Conservation (phyloP, 768 basidiomycete genomes). For the Gloeostereum incarnatum region DNA sequence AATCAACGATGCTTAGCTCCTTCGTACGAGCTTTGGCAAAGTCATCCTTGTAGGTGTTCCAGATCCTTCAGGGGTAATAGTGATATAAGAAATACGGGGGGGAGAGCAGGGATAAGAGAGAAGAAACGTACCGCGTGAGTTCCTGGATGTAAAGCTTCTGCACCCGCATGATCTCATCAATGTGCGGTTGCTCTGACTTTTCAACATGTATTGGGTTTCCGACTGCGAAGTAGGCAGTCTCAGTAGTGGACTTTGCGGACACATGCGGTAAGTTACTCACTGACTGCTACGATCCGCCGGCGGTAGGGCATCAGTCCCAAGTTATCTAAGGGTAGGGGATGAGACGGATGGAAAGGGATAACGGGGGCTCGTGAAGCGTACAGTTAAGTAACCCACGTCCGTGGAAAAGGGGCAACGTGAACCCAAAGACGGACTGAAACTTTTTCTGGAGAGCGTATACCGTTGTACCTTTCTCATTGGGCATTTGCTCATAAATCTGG, state of each 20-base stretch:
- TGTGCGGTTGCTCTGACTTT: slow-evolving; percentile 70
- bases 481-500: slow-evolving; percentile 95
- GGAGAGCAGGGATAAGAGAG: background rate
- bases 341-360: background rate
- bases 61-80: slow-evolving; percentile 50
- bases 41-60: slow-evolving; percentile 92
- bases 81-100: slow-evolving; percentile 1
- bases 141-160: slow-evolving; percentile 90
- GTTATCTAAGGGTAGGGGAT: slow-evolving; percentile 51
- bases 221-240: slow-evolving; percentile 39
- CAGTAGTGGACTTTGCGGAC: background rate
- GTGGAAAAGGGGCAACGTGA: slow-evolving; percentile 96
- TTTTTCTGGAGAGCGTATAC: slow-evolving; percentile 80
- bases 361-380: slow-evolving; percentile 29
- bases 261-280: slow-evolving; percentile 41
- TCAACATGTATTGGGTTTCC: slow-evolving; percentile 81
- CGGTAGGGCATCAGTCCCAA: slow-evolving; percentile 94
- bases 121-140: slow-evolving; percentile 60
- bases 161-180: slow-evolving; percentile 69
- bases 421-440: slow-evolving; percentile 90
- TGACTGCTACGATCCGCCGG: slow-evolving; percentile 89
- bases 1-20: slow-evolving; percentile 75
- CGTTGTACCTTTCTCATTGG: slow-evolving; percentile 88
- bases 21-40: slow-evolving; percentile 78
- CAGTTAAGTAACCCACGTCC: slow-evolving; percentile 94